These are phyloP conservation scores for Rhodotorula sp. DNA, from an alignment of 1,284 basidiomycete species.

Conservation along the genomic window DNA sequence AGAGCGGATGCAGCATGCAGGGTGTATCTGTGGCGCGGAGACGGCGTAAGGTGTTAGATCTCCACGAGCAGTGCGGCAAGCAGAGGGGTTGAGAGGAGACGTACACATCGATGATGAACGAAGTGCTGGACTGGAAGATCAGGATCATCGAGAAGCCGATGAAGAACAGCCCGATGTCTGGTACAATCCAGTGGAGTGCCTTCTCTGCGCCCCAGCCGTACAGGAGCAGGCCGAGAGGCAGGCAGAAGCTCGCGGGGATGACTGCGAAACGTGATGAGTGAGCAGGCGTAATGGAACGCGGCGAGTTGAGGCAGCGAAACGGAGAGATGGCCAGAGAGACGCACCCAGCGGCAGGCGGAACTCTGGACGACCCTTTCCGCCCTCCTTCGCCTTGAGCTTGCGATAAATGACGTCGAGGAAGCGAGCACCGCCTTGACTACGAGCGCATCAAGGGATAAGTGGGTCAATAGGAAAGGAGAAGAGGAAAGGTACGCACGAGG, in stretches of 20 bases:
- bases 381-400: conserved; percentile 58
- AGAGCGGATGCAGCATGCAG: conserved; percentile 50
- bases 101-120: conserved; percentile 33
- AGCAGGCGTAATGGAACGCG: too few relatives aligned
- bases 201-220: conserved; percentile 66
- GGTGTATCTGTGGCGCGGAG: conserved; percentile 39
- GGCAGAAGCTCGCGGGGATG: conserved; percentile 60
- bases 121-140: conserved; percentile 29
- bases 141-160: conserved; percentile 29
- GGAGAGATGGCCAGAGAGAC: conserved; percentile 16
- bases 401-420: conserved; percentile 60
- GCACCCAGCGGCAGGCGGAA: conserved; percentile 56
- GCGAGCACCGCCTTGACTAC: conserved; percentile 62
- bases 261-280: conserved; percentile 49
- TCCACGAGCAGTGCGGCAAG: too few relatives aligned
- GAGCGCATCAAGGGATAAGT: conserved; percentile 49
- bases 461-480: neutral
- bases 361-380: conserved; percentile 63
- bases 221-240: conserved; percentile 64
- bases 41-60: neutral
- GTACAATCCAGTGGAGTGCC: conserved; percentile 62
- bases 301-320: too few relatives aligned
- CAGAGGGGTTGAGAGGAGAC: neutral
- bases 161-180: conserved; percentile 31
- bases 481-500: neutral